Base-by-base conservation (phyloP, 2,329 filamentous ascomycete species). In the Dryadomyces quercus-mongolicae region DNA sequence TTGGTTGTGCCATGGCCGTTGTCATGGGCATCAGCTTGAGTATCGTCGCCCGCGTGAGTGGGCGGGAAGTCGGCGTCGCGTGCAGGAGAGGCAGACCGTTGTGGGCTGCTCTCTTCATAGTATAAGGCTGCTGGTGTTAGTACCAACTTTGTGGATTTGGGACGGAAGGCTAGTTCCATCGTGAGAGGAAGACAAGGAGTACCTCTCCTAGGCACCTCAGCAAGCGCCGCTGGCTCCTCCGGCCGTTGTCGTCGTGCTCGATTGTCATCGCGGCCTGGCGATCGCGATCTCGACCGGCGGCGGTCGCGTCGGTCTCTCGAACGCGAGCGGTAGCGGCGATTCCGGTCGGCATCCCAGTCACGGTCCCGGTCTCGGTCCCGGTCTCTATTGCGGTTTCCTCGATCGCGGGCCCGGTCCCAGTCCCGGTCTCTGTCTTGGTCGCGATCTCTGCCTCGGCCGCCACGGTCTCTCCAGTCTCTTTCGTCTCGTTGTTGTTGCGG, bases 81-180 rank as follows among this genome's bases (percentile, higher is more conserved):
- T 16, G 42, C 48, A 10, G 59, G 59, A 1, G 57, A 60, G 16
- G 54, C 57, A 2, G 59, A 58, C 15, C 57, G 57, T 12, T 55
- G 56, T n/a, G 49, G 16, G 34, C 25, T 13, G 5, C 25, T 4
- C 18, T 46, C 9, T 40, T 52, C 36, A 6, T n/a, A 20, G 43
- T 18, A 47, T 3, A 47, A n/a, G 7, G 45, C 21, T 21, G 16
- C 3, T 13, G 16, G 3, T 8, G n/a, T 31, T 25, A 20, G 31
- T 38, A 31, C 18, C 36, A 2, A 20, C 25, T 38, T 31, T 5
- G 16, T 2, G 13, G 46, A n/a, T 16, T 34, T 31, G 47, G 20
- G 25, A 5, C 25, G 31, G 16, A 13, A 3, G 4, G 25, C 8
- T 4, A 31, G 25, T 4, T 31, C 25, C 25, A 8, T 31, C 25